Conservation (phyloP, 169 alveolate genomes). For the Plasmodium fragile region DNA sequence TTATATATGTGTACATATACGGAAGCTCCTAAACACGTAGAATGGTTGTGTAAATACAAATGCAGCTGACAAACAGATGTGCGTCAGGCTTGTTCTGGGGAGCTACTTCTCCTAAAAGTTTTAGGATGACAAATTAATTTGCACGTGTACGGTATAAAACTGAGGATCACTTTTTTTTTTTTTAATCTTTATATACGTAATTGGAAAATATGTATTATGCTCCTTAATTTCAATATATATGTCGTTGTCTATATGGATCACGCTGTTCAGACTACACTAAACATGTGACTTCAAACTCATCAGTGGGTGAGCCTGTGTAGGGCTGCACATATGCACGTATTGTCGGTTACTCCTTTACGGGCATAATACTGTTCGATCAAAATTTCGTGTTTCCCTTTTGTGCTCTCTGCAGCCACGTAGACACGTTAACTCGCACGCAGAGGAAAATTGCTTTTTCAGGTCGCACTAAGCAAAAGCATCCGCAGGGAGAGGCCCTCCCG, state of each 20-base stretch:
- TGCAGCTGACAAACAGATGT: neutral
- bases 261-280: neutral
- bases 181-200: neutral
- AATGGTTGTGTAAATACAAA: neutral
- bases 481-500: neutral
- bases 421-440: neutral
- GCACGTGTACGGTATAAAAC: neutral
- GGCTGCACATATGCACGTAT: neutral
- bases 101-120: neutral
- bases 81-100: neutral
- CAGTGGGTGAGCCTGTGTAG: neutral
- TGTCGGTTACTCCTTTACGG: neutral
- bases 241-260: neutral
- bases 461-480: neutral
- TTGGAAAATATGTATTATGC: neutral
- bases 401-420: neutral
- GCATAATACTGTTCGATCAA: neutral
- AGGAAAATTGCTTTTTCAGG: neutral
- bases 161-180: neutral
- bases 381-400: neutral
- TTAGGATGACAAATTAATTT: neutral
- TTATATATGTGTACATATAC: neutral
- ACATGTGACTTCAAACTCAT: neutral
- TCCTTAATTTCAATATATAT: neutral
- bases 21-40: neutral